Evolutionary conservation across 176 grass and related monocot genomes (phyloP).

Genomic region (Ampelocalamus luodianensis): DNA sequence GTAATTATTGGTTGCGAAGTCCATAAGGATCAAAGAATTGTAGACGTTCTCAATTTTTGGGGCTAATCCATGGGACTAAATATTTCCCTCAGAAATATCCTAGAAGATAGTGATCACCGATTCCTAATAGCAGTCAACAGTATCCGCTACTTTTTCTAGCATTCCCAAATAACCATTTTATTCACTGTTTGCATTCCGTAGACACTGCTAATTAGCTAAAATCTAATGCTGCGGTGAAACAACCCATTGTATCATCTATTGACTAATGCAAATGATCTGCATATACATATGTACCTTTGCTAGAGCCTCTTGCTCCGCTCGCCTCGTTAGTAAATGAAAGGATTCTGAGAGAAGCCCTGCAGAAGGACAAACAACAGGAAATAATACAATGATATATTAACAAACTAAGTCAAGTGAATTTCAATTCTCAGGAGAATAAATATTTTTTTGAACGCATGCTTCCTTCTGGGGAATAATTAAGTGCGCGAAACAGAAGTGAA

Average conservation of each 20-base stretch:
- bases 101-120: background rate
- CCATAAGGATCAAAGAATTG: background rate
- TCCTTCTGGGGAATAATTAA: slow-evolving; percentile 6
- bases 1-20: background rate
- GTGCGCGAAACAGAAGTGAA: background rate
- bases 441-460: too few relatives aligned
- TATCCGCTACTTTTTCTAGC: background rate
- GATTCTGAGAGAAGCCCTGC: slow-evolving; percentile 78
- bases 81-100: slow-evolving; percentile 14
- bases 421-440: background rate
- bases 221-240: background rate
- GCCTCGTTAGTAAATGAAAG: slow-evolving; percentile 64
- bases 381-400: background rate
- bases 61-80: background rate
- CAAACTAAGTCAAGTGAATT: slow-evolving; percentile 29
- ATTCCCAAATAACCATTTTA: background rate
- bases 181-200: background rate
- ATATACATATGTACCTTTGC: slow-evolving; percentile 63
- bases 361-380: slow-evolving; percentile 3
- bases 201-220: slow-evolving; percentile 1
- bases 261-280: slow-evolving; percentile 5
- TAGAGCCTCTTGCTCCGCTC: slow-evolving; percentile 68
- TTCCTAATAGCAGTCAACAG: slow-evolving; percentile 19
- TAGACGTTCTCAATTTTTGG: background rate
- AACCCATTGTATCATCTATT: slow-evolving; percentile 10